These are phyloP conservation scores for Yamadazyma spencermartinsiae DNA, from an alignment of 1,139 yeast species.

Conservation along the genomic window DNA sequence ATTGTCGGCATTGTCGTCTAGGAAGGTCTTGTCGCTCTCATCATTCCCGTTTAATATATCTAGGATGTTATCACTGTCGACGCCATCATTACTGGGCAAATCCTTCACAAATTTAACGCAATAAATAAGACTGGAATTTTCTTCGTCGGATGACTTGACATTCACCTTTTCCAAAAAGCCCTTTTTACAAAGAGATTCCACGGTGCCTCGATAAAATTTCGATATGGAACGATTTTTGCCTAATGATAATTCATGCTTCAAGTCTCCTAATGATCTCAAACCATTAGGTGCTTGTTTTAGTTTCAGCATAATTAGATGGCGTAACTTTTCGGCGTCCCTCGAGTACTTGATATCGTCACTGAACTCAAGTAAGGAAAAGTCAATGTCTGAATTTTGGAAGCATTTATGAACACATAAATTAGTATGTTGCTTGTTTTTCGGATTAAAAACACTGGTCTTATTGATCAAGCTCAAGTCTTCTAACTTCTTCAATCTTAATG, in stretches of 20 bases:
- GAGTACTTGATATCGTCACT: constrained; percentile 28
- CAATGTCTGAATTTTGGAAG: constrained; percentile 40
- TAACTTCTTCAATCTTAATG: constrained; percentile 58
- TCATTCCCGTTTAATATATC: constrained; percentile 17
- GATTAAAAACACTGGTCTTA: constrained; percentile 39
- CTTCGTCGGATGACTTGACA: constrained; percentile 33
- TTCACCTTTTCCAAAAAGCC: constrained; percentile 60
- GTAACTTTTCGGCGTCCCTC: constrained; percentile 32
- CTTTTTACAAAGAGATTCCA: constrained; percentile 48
- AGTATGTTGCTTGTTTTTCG: constrained; percentile 50
- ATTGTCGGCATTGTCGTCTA: constrained; percentile 16
- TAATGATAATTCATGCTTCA: constrained; percentile 61
- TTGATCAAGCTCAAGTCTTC: constrained; percentile 49
- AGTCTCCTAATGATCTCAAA: constrained; percentile 64
- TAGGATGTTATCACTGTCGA: constrained; percentile 26
- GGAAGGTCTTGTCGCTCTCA: constrained; percentile 15
- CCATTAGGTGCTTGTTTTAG: constrained; percentile 68
- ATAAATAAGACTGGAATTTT: constrained; percentile 42
- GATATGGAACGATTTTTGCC: constrained; percentile 44
- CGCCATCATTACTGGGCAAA: constrained; percentile 34
- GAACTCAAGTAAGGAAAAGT: constrained; percentile 29
- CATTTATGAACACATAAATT: constrained; percentile 47
- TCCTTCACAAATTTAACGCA: constrained; percentile 64
- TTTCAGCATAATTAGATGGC: constrained; percentile 47
- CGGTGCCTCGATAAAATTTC: constrained; percentile 53